phyloP scores from a whole-genome alignment of 805 yeast species.

The Naumovozyma baii region DNA sequence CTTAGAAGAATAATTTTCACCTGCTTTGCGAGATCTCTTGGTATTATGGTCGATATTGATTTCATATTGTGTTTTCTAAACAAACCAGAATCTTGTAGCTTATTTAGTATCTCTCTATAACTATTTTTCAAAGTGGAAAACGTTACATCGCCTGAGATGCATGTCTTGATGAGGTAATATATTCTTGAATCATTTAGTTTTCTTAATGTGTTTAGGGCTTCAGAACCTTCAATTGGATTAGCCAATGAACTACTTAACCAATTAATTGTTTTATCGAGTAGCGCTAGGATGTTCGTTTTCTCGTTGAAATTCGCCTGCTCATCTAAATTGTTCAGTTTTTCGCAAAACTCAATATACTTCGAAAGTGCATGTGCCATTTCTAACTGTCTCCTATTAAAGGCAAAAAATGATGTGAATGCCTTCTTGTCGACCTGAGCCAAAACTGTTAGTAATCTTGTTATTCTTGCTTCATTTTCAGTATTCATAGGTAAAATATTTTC shows the following conservation, averaged over 20 bases:
- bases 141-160: slow-evolving; percentile 49
- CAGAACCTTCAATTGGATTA: slow-evolving; percentile 37
- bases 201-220: slow-evolving; percentile 44
- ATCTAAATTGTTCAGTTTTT: slow-evolving; percentile 30
- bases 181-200: slow-evolving; percentile 50
- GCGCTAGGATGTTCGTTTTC: slow-evolving; percentile 15
- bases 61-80: slow-evolving; percentile 31
- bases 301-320: slow-evolving; percentile 11
- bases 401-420: slow-evolving; percentile 54
- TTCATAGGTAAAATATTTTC: slow-evolving; percentile 55
- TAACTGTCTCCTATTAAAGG: slow-evolving; percentile 60
- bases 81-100: slow-evolving; percentile 44
- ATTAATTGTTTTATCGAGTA: slow-evolving; percentile 44
- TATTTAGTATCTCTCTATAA: slow-evolving; percentile 50
- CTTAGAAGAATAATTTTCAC: slow-evolving; percentile 54
- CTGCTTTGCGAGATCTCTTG: slow-evolving; percentile 42
- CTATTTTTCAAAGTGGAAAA: slow-evolving; percentile 51
- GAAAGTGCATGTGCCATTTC: slow-evolving; percentile 44
- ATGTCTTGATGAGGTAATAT: slow-evolving; percentile 44
- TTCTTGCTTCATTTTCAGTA: slow-evolving; percentile 37
- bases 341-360: slow-evolving; percentile 42
- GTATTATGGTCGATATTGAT: slow-evolving; percentile 29
- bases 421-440: slow-evolving; percentile 43
- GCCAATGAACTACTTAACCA: slow-evolving; percentile 59
- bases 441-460: slow-evolving; percentile 43